Conservation (phyloP, 306 rosid species). For the Pterocarpus macrocarpus region DNA sequence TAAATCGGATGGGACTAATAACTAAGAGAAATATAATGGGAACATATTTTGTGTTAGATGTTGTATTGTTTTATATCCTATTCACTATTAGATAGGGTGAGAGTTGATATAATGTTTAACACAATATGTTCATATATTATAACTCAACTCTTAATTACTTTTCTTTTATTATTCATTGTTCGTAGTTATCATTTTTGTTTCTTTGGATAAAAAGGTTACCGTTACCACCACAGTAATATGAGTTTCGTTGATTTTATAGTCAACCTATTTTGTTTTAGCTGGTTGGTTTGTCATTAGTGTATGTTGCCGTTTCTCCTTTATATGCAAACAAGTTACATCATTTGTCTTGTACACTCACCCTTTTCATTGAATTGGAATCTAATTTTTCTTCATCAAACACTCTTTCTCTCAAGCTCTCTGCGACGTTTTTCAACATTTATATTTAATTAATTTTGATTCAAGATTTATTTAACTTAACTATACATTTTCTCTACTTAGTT, state of each 20-base stretch:
- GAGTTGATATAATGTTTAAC: too few species aligned
- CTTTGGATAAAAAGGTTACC: too few species aligned
- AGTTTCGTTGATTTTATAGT: background rate
- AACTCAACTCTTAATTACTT: too few species aligned
- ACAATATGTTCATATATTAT: too few species aligned
- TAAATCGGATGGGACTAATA: too few species aligned
- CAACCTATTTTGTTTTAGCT: background rate
- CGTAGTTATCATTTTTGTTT: background rate
- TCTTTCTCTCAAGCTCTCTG: background rate
- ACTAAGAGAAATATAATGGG: too few species aligned
- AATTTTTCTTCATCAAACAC: background rate
- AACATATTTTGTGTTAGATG: too few species aligned
- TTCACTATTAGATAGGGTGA: too few species aligned
- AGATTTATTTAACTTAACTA: background rate
- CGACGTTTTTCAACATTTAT: background rate
- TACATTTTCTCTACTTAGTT: background rate
- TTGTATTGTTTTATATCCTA: too few species aligned
- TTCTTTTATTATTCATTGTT: too few species aligned
- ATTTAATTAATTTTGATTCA: background rate
- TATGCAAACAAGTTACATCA: background rate
- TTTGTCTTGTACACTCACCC: background rate
- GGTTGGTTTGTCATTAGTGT: background rate
- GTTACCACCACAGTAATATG: background rate
- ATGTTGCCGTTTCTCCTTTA: background rate
- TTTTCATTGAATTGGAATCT: background rate